Base-by-base conservation (phyloP, 169 alveolate genomes). In the Plasmodium billcollinsi region DNA sequence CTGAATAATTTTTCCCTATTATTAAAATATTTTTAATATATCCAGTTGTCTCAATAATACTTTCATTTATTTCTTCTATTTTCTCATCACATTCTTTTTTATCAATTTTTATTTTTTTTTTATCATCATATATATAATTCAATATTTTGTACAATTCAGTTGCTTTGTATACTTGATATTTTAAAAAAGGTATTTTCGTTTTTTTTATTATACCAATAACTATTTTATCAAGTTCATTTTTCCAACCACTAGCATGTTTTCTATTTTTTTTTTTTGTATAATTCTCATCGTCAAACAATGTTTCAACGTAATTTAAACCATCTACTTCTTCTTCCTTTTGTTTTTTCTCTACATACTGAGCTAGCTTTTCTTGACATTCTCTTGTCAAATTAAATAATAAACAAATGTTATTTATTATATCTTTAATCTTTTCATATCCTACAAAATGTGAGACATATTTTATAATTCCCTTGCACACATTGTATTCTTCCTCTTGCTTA, bases 141-240 rank as follows among this genome's bases (percentile, higher is more conserved):
- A 78, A 5, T 3, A 78, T 29, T 50, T 49, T 52, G 7, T 52
- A 78, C n/a, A 78, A 12, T 20, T 78, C 78, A 0, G 67, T 7
- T 8, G 78, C 75, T 66, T 78, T 78, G n/a, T 50, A 15, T 6
- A 78, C 54, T 50, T 78, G 89, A n/a, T 78, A 78, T 52, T 63
- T 78, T 59, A 78, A 24, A 56, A 78, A 65, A 20, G 11, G 65
- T 26, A 78, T 24, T 52, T 78, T 63, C 14, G 49, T 63, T 52
- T 78, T 76, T 58, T 65, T 52, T 26, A 14, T 63, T n/a, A 78
- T 14, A 18, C 29, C 11, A 14, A 18, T 21, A 21, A 66, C 6
- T 26, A 78, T 24, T 20, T 78, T 20, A 9, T 33, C 21, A 21
- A 78, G 9, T 47, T 78, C 26, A 11, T 59, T 21, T 61, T 74